A percentile compares a stretch with the other conserved stretches of the same genome.
phyloP scores from a whole-genome alignment of 192 early-diverging fungal species.

The Coemansia pectinata region DNA sequence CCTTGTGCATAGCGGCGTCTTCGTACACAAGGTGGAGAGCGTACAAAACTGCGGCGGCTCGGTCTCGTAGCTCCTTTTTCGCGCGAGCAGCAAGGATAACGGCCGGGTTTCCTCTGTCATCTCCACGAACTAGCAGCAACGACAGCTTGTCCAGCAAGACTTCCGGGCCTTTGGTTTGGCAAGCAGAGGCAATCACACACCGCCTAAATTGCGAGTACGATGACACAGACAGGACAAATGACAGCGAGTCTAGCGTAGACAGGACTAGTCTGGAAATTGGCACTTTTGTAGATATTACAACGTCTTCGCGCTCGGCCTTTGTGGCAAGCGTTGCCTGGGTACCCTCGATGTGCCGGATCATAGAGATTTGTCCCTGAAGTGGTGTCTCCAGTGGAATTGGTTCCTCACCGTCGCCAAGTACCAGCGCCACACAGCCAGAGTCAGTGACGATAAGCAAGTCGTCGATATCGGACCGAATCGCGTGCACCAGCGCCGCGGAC shows the following conservation, averaged over 20 bases:
- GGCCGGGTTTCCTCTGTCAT: slow-evolving; percentile 8
- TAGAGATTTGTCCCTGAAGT: background rate
- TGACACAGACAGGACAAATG: slow-evolving; percentile 27
- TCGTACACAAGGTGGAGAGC: slow-evolving; percentile 42
- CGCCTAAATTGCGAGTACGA: slow-evolving; percentile 23
- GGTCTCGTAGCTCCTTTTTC: slow-evolving; percentile 27
- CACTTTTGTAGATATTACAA: slow-evolving; percentile 3
- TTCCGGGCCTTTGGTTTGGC: background rate
- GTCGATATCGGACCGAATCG: slow-evolving; percentile 18
- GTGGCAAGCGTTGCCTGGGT: background rate
- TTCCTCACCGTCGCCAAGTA: slow-evolving; percentile 14
- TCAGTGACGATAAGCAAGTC: slow-evolving; percentile 36
- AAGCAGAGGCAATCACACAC: slow-evolving; percentile 9
- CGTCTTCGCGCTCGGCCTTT: background rate
- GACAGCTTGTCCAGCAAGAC: slow-evolving; percentile 21
- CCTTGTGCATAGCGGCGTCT: slow-evolving; percentile 27
- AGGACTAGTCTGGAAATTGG: slow-evolving; percentile 18
- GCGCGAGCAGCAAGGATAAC: slow-evolving; percentile 16
- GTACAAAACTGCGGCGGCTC: slow-evolving; percentile 34
- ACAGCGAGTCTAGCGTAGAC: slow-evolving; percentile 21
- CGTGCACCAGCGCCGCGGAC: slow-evolving; percentile 22
- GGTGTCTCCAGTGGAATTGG: slow-evolving; percentile 9
- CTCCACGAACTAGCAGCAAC: slow-evolving; percentile 23
- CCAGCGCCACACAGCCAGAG: slow-evolving; percentile 15
- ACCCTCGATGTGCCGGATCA: slow-evolving; percentile 15